Percentiles rank a stretch among this genome's conserved stretches.
phyloP scores from a whole-genome alignment of 2,329 filamentous ascomycete genomes.

The Aspergillus hortae region DNA sequence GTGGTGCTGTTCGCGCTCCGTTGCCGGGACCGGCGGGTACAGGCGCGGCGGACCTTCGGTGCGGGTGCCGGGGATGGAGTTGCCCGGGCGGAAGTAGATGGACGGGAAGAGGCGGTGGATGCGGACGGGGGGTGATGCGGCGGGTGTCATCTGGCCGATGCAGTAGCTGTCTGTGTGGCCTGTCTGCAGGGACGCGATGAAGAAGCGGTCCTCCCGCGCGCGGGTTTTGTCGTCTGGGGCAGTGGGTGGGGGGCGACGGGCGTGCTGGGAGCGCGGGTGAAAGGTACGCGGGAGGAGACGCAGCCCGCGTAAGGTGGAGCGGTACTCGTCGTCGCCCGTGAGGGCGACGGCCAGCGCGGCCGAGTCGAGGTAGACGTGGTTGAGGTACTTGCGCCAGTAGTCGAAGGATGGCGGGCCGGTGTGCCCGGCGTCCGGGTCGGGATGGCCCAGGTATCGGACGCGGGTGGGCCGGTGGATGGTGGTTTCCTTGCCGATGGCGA shows the following conservation, averaged over 20 bases:
- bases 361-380: conserved; percentile 19
- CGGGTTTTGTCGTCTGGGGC: not conserved
- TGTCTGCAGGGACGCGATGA: conserved; percentile 15
- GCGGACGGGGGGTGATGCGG: not conserved
- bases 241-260: not conserved
- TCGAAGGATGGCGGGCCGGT: not conserved
- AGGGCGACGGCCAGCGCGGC: conserved; percentile 13
- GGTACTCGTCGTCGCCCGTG: conserved; percentile 6
- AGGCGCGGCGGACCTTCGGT: not conserved
- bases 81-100: conserved; percentile 2
- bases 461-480: conserved; percentile 14
- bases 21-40: not conserved
- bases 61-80: not conserved
- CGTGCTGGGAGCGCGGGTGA: not conserved
- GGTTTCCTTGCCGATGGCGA: conserved; percentile 14
- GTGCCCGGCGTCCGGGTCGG: not conserved
- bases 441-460: conserved; percentile 20
- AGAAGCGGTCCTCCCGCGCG: conserved; percentile 6
- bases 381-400: conserved; percentile 18
- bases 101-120: conserved; percentile 12
- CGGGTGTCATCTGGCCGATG: conserved; percentile 11
- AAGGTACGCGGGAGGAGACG: conserved; percentile 11
- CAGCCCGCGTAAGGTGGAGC: conserved; percentile 13
- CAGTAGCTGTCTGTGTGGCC: conserved; percentile 13
- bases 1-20: not conserved